Evolutionary conservation across 2,329 filamentous ascomycete genomes (phyloP).

Genomic region (Alternaria gansuensis): DNA sequence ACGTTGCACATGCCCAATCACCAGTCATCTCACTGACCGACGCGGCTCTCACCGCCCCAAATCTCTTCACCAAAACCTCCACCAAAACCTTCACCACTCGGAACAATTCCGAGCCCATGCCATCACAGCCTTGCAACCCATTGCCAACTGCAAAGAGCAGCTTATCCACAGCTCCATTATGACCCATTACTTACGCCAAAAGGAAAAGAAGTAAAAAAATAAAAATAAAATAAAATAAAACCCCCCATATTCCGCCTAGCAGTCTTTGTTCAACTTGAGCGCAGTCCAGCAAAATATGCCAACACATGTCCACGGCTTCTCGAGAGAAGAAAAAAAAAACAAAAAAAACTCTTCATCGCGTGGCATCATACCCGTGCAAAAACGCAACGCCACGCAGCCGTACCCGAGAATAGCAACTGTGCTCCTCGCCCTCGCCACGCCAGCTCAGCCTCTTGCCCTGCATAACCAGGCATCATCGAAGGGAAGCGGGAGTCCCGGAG

Average conservation of each 20-base stretch:
- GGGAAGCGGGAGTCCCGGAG: constrained; percentile 7
- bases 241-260: not conserved
- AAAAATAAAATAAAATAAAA: no score
- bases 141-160: constrained; percentile 8
- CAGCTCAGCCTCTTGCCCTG: constrained; percentile 17
- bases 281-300: constrained; percentile 6
- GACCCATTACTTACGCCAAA: not conserved
- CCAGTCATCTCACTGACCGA: constrained; percentile 15
- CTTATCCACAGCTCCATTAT: constrained; percentile 8
- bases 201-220: not conserved
- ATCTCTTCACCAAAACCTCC: not conserved
- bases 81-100: constrained; percentile 10
- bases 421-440: constrained; percentile 17
- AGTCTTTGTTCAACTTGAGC: constrained; percentile 6
- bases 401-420: constrained; percentile 28
- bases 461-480: constrained; percentile 14
- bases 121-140: constrained; percentile 1
- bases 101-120: not conserved
- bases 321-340: constrained; percentile 2
- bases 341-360: constrained; percentile 9
- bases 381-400: constrained; percentile 17
- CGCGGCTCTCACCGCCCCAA: constrained; percentile 14
- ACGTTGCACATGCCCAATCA: constrained; percentile 7
- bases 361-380: constrained; percentile 4
- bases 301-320: constrained; percentile 8